phyloP scores from a whole-genome alignment of 768 basidiomycete species.

The Collybiopsis luxurians region DNA sequence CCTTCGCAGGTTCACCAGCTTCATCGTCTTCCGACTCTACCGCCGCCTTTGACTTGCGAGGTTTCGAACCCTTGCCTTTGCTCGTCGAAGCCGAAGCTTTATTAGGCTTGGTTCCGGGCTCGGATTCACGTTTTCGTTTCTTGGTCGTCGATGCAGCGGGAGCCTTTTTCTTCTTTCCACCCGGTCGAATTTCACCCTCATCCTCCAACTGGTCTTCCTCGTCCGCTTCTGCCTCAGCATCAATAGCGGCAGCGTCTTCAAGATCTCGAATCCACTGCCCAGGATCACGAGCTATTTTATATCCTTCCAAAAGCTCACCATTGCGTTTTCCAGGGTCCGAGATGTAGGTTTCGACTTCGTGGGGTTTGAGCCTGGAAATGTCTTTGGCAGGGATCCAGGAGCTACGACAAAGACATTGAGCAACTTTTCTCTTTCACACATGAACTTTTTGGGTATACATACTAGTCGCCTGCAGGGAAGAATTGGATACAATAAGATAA shows the following conservation, averaged over 20 bases:
- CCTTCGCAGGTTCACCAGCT: slow-evolving; percentile 57
- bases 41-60: slow-evolving; percentile 7
- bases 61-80: slow-evolving; percentile 41
- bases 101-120: slow-evolving; percentile 32
- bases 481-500: slow-evolving; percentile 72
- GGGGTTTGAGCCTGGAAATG: slow-evolving; percentile 69
- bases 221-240: slow-evolving; percentile 41
- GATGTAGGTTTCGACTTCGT: slow-evolving; percentile 86
- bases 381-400: slow-evolving; percentile 84
- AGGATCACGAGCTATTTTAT: slow-evolving; percentile 68
- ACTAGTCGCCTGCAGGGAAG: slow-evolving; percentile 96
- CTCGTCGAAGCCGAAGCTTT: slow-evolving; percentile 17
- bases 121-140: slow-evolving; percentile 63
- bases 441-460: slow-evolving; percentile 37
- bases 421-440: not conserved
- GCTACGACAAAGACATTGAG: slow-evolving; percentile 37
- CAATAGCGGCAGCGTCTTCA: slow-evolving; percentile 24
- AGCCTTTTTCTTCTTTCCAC: slow-evolving; percentile 17
- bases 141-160: slow-evolving; percentile 19
- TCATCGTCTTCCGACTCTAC: slow-evolving; percentile 36
- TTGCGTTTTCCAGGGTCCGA: slow-evolving; percentile 68
- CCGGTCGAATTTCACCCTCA: slow-evolving; percentile 16
- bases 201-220: slow-evolving; percentile 49
- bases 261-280: slow-evolving; percentile 47
- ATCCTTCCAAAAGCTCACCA: slow-evolving; percentile 73